These are phyloP conservation scores for Geotrichum fermentans DNA, from an alignment of 1,139 yeast genomes.

Conservation along the genomic window DNA sequence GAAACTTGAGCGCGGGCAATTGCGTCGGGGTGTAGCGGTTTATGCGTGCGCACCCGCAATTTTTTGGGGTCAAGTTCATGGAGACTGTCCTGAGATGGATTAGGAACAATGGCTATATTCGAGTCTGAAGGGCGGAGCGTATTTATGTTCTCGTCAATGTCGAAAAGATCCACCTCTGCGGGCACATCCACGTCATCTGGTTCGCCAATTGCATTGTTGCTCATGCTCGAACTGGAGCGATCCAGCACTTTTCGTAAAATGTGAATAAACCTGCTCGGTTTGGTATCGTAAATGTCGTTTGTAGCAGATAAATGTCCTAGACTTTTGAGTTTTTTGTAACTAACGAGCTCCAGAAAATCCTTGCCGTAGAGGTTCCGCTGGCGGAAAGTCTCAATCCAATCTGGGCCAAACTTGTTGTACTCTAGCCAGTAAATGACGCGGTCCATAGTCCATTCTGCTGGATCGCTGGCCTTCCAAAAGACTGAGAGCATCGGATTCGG, in stretches of 20 bases:
- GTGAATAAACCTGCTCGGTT: slow-evolving; percentile 54
- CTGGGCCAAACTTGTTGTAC: slow-evolving; percentile 57
- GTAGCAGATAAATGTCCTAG: slow-evolving; percentile 40
- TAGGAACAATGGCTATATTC: slow-evolving; percentile 3
- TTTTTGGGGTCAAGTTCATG: slow-evolving; percentile 11
- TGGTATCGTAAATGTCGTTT: slow-evolving; percentile 43
- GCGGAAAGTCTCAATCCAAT: slow-evolving; percentile 65
- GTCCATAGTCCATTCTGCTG: slow-evolving; percentile 63
- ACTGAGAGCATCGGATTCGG: slow-evolving; percentile 23
- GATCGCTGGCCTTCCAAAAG: slow-evolving; percentile 35
- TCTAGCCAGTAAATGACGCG: slow-evolving; percentile 68
- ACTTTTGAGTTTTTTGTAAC: slow-evolving; percentile 52
- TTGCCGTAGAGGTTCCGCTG: slow-evolving; percentile 58
- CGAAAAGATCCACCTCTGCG: slow-evolving; percentile 2
- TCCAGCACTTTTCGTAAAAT: slow-evolving; percentile 48
- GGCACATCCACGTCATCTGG: slow-evolving; percentile 2
- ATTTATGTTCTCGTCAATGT: slow-evolving; percentile 2
- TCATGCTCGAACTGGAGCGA: slow-evolving; percentile 28
- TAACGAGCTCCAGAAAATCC: slow-evolving; percentile 61
- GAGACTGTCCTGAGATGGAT: slow-evolving; percentile 14
- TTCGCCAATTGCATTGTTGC: slow-evolving; percentile 17
- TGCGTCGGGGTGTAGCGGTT: not conserved
- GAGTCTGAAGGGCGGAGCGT: slow-evolving; percentile 3
- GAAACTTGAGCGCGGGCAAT: slow-evolving; percentile 23
- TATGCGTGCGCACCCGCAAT: slow-evolving; percentile 8